Percentiles rank a stretch among this genome's conserved stretches.
Evolutionary conservation across 306 rosid genomes (phyloP).

Genomic region (Parietaria judaica): DNA sequence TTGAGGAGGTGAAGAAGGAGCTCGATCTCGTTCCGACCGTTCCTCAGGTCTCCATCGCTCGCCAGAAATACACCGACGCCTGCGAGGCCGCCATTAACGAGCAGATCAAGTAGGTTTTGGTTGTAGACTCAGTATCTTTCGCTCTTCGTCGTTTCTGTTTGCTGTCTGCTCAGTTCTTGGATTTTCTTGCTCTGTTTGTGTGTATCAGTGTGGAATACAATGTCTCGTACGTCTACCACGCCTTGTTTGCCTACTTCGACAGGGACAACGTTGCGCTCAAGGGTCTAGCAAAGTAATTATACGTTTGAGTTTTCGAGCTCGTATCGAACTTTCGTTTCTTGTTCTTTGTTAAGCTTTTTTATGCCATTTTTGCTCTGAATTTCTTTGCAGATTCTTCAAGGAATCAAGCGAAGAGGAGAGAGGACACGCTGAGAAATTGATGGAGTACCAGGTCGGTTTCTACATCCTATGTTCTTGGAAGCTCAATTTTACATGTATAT

Average conservation of each 20-base stretch:
- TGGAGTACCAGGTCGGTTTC: slow-evolving; percentile 74
- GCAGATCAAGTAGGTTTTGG: slow-evolving; percentile 64
- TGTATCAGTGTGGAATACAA: slow-evolving; percentile 84
- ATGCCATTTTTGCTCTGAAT: neutral
- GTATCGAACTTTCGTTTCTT: neutral
- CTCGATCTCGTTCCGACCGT: slow-evolving; percentile 69
- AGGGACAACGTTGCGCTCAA: slow-evolving; percentile 90
- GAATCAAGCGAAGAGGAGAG: slow-evolving; percentile 94
- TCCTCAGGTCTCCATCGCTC: slow-evolving; percentile 72
- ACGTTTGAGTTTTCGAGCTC: neutral
- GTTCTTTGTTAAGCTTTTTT: neutral
- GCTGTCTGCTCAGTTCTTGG: neutral
- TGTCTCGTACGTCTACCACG: slow-evolving; percentile 86
- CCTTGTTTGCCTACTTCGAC: slow-evolving; percentile 88
- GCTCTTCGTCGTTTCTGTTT: neutral
- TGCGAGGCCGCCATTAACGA: slow-evolving; percentile 80
- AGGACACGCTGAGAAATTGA: slow-evolving; percentile 82
- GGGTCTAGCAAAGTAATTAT: slow-evolving; percentile 71
- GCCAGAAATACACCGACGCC: slow-evolving; percentile 47
- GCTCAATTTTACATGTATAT: neutral
- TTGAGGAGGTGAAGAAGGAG: slow-evolving; percentile 90
- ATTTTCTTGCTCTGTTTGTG: neutral
- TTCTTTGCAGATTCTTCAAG: slow-evolving; percentile 57
- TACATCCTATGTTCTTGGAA: neutral
- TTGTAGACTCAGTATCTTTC: neutral